phyloP scores from a whole-genome alignment of 345 rosid species.

The Salix udensis region DNA sequence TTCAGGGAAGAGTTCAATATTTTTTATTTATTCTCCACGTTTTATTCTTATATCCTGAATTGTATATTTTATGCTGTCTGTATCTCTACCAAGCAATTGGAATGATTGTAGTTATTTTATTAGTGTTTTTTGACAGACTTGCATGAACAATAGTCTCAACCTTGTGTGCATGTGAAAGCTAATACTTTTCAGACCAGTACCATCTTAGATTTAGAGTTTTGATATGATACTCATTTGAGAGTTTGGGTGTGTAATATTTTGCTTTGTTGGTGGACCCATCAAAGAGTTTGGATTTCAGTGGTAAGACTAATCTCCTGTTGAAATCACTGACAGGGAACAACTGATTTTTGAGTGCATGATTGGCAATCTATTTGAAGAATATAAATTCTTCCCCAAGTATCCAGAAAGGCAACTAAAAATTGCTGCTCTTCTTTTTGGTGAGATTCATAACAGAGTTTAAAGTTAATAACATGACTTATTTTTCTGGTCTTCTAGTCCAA shows the following conservation, averaged over 20 bases:
- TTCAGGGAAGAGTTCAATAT: not conserved
- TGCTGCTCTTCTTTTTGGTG: constrained; percentile 92
- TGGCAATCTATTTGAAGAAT: constrained; percentile 91
- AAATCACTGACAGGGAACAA: constrained; percentile 62
- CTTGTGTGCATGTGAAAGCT: not conserved
- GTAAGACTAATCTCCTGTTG: constrained; percentile 2
- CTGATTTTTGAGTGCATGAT: constrained; percentile 91
- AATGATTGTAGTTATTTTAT: not conserved
- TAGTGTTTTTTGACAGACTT: not conserved
- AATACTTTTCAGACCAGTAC: not conserved
- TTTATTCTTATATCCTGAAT: not conserved
- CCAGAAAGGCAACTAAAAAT: constrained; percentile 93
- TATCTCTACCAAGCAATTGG: not conserved
- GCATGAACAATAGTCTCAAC: not conserved
- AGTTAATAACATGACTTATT: not conserved
- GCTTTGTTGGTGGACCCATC: not conserved
- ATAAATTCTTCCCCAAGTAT: constrained; percentile 89
- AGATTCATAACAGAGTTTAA: constrained; percentile 20
- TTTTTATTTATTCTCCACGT: not conserved
- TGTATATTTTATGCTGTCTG: not conserved
- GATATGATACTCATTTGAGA: not conserved
- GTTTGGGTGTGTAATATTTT: not conserved
- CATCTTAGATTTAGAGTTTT: not conserved
- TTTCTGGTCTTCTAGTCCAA: not conserved
- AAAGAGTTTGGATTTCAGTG: not conserved